These are phyloP conservation scores for Fusarium euwallaceae DNA, from an alignment of 2,329 filamentous ascomycete genomes.

Conservation along the genomic window DNA sequence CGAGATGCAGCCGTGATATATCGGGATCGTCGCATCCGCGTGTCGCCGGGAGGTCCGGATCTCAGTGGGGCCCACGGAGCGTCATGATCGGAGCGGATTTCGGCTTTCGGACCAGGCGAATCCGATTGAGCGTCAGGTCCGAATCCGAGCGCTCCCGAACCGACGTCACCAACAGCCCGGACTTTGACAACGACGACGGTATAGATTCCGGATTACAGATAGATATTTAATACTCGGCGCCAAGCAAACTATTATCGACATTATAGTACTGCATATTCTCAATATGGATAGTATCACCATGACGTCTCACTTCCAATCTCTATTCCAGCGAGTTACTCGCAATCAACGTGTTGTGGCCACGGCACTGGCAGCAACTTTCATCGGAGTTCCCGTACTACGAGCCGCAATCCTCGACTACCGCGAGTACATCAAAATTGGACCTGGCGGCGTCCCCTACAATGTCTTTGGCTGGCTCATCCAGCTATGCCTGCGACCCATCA, in stretches of 20 bases:
- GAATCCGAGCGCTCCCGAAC: background rate
- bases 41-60: background rate
- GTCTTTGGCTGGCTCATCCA: slow-evolving; percentile 31
- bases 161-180: background rate
- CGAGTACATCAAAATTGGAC: slow-evolving; percentile 32
- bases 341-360: slow-evolving; percentile 14
- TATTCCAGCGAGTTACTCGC: background rate
- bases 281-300: slow-evolving; percentile 5
- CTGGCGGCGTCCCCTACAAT: slow-evolving; percentile 23
- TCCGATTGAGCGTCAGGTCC: background rate
- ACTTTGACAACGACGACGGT: background rate
- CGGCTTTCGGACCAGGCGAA: background rate
- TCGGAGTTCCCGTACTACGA: slow-evolving; percentile 27
- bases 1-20: background rate
- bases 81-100: background rate
- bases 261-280: background rate
- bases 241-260: background rate
- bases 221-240: background rate
- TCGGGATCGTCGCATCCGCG: background rate
- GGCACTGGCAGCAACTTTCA: background rate
- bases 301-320: slow-evolving; percentile 15
- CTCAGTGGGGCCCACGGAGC: background rate
- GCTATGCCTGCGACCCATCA: slow-evolving; percentile 24
- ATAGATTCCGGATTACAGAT: background rate
- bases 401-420: slow-evolving; percentile 20